These are phyloP conservation scores for Protea cynaroides DNA, from an alignment of 164 flowering plant species.

Conservation along the genomic window DNA sequence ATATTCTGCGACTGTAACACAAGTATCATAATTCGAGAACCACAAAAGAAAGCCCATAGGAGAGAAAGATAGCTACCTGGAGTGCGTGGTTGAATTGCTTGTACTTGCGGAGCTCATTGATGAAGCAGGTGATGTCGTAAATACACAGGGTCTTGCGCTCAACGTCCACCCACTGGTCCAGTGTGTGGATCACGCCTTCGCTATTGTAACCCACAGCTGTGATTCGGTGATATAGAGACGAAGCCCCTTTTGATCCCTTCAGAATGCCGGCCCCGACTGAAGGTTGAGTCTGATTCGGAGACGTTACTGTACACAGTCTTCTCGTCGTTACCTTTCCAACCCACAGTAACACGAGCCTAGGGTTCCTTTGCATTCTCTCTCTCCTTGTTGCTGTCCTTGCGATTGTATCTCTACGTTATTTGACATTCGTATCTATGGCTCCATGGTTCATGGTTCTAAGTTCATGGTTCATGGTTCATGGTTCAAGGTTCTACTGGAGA, in stretches of 20 bases:
- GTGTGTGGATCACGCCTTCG: slow-evolving; percentile 26
- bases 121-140: slow-evolving; percentile 25
- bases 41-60: no score
- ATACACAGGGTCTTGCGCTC: slow-evolving; percentile 36
- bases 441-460: no score
- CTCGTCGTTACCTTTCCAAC: neutral
- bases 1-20: no score
- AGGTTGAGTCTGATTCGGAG: neutral
- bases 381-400: no score
- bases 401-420: no score
- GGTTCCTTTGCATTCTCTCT: no score
- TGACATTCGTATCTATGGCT: no score
- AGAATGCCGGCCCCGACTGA: neutral
- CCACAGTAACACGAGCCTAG: no score
- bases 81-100: slow-evolving; percentile 42
- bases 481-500: no score
- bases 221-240: slow-evolving; percentile 32
- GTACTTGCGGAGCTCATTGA: slow-evolving; percentile 53
- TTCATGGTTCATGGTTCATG: no score
- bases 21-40: no score
- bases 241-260: neutral
- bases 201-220: slow-evolving; percentile 31
- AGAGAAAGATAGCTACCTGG: slow-evolving; percentile 30
- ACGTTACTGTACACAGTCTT: slow-evolving; percentile 3
- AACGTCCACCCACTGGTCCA: slow-evolving; percentile 30